These are phyloP conservation scores for maize (Zea mays) DNA, from an alignment of 176 grass and related monocot species.

Conservation along the genomic window Zm-B73-REFERENCE-NAM-5.0 NC_050099.1:247905501-247906000, in stretches of 20 bases:
- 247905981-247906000: slow-evolving; percentile 24
- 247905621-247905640: slow-evolving; percentile 85
- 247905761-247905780: slow-evolving; percentile 78
- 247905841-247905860: not conserved
- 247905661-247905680: slow-evolving; percentile 40
- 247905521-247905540: not conserved
- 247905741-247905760: slow-evolving; percentile 80
- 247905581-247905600: slow-evolving; percentile 74
- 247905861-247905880: slow-evolving; percentile 43
- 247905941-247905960: slow-evolving; percentile 49
- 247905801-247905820: slow-evolving; percentile 38
- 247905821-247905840: slow-evolving; percentile 9
- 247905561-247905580: slow-evolving; percentile 58
- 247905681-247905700: slow-evolving; percentile 42
- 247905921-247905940: slow-evolving; percentile 86
- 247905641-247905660: slow-evolving; percentile 65
- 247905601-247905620: slow-evolving; percentile 86
- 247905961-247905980: slow-evolving; percentile 32
- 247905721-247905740: slow-evolving; percentile 71
- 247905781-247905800: slow-evolving; percentile 76
- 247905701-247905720: slow-evolving; percentile 65
- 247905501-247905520: not conserved
- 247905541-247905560: slow-evolving; percentile 10
- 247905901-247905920: slow-evolving; percentile 90
- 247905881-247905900: slow-evolving; percentile 90